Evolutionary conservation across 805 yeast species (phyloP), one percentile per base, ranked within the genome.

Genomic region (Saturnispora ahearnii): DNA sequence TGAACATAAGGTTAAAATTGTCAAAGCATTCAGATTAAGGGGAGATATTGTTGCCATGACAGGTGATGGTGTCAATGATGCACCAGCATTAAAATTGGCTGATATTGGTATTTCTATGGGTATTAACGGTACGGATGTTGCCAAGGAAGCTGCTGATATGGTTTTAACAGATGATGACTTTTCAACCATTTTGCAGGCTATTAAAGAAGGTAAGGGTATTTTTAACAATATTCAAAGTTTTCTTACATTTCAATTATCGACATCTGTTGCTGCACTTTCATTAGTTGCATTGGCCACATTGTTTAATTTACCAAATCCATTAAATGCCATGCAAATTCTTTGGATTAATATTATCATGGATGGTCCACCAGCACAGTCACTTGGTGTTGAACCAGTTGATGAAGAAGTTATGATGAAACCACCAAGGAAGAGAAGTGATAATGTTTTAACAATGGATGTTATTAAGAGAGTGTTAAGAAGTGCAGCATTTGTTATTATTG

Each of bases 61-160:
- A n/a, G 99, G 99, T 58, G 98, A 90, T 68, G 98, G 98, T 69
- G 96, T 91, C 12, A 90, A 90, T 65, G 98, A 90, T 72, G 98
- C 98, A 0, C 98, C 98, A n/a, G 97, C 98, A 5, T 74, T 91
- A 59, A 90, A 91, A 64, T 74, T 90, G 58, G 97, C 98, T 2
- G 96, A 90, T 68, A 90, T 90, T 58, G 98, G 98, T 61, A 87
- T 91, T 58, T 83, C 96, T 12, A 89, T 90, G 93, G 93, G 89
- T 53, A 79, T 79, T 58, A 83, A 85, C 71, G 99, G 99, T 52
- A 93, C 98, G 0, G 99, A 91, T 67, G 99, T 91, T 38, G 99
- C 99, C 45, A 91, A 91, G 62, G 99, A 91, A 66, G 98, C 98
- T 2, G 87, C 96, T 3, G 99, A 91, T 67, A 91, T 91, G 98